Evolutionary conservation across 257 asterid genomes (phyloP), one percentile per base, ranked within the genome.

Genomic region (Solanum chaucha): DNA sequence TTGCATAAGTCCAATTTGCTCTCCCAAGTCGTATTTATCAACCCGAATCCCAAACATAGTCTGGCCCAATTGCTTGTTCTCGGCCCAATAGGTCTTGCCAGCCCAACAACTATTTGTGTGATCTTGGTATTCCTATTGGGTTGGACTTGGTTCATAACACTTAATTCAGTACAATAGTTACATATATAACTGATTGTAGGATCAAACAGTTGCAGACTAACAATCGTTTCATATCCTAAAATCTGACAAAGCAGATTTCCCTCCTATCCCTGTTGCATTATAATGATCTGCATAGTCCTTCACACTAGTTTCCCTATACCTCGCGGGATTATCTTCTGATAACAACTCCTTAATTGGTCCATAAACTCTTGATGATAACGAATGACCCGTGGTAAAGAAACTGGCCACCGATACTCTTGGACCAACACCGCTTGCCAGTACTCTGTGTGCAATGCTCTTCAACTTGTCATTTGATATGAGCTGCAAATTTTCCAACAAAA

Each of bases 391-490:
- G 40, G 82, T 58, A 5, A 88, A 59, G 86, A 88, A 85, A 26
- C 90, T 59, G 1, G 90, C 90, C n/a, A 85, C 38, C 20, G 88
- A 88, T 24, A 88, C 70, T 74, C 83, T 74, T 22, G 88, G 88
- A 5, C 90, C 88, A 34, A n/a, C 51, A 22, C 14, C 22, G 14
- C 59, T 85, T 44, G 88, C 87, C 13, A 88, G 55, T 20, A 88
- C 88, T 85, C 88, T 75, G 48, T 88, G 90, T 36, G 20, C 84
- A 30, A 74, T 65, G 82, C 90, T 85, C 22, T 3, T 77, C 86
- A 88, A 65, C 40, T 85, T 88, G 41, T 88, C 88, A 85, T 88
- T 88, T 64, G 88, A 59, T 2, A 85, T 65, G 10, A 88, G 83
- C 90, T 88, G 65, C 13, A 34, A 10, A 22, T 48, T 30, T 28